Evolutionary conservation across 805 yeast genomes (phyloP).

Genomic region (Candida manassasensis): DNA sequence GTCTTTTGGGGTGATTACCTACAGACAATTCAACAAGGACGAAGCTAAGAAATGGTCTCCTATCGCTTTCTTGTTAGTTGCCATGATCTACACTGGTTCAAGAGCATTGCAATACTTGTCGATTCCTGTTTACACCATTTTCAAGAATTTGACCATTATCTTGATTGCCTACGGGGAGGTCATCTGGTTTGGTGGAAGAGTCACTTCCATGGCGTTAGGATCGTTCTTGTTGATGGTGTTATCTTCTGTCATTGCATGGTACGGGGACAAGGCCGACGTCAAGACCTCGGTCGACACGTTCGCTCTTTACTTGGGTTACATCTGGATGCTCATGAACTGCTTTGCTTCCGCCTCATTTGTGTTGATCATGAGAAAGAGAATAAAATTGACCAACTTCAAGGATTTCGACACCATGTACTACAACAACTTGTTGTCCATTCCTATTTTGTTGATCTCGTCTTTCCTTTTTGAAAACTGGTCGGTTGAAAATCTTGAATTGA

Average conservation of each 20-base stretch:
- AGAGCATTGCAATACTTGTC: constrained; percentile 89
- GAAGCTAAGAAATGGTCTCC: constrained; percentile 98
- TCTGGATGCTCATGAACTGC: constrained; percentile 97
- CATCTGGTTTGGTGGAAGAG: constrained; percentile 91
- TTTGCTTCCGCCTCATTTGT: constrained; percentile 91
- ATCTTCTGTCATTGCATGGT: constrained; percentile 92
- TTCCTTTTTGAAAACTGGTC: constrained; percentile 92
- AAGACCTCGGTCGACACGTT: constrained; percentile 37
- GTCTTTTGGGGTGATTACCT: constrained; percentile 69
- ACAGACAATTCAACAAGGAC: constrained; percentile 75
- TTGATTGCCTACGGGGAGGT: constrained; percentile 98
- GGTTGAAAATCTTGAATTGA: constrained; percentile 60
- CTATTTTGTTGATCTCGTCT: constrained; percentile 75
- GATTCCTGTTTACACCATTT: constrained; percentile 95
- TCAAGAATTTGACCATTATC: constrained; percentile 95
- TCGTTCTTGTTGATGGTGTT: constrained; percentile 90
- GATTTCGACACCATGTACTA: constrained; percentile 98
- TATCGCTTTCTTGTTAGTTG: constrained; percentile 80
- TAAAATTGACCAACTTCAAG: constrained; percentile 92
- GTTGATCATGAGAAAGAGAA: constrained; percentile 93
- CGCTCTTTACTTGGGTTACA: constrained; percentile 66
- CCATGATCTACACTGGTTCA: constrained; percentile 94
- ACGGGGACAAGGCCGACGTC: constrained; percentile 63
- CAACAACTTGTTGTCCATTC: constrained; percentile 91
- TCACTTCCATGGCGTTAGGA: constrained; percentile 82